These are phyloP conservation scores for Blastobotrys arbuscula DNA, from an alignment of 1,139 yeast species.

Conservation along the genomic window DNA sequence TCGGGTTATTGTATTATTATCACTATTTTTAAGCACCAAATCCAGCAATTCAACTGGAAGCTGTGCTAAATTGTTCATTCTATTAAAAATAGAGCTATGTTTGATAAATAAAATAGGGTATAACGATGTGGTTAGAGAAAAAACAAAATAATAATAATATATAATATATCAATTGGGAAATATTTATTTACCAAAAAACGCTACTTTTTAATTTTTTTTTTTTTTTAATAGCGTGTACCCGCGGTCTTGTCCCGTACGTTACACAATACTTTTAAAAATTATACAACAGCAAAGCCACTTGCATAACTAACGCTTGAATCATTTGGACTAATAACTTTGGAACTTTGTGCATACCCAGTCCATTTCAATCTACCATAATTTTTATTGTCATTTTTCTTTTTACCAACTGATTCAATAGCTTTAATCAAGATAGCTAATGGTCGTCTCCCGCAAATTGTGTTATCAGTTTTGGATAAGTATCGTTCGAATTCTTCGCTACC, in stretches of 20 bases:
- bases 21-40: neutral
- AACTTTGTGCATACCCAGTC: constrained; percentile 82
- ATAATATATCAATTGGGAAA: too few species aligned
- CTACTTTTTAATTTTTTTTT: too few species aligned
- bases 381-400: constrained; percentile 12
- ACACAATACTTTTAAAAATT: too few species aligned
- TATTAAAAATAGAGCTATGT: too few species aligned
- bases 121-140: too few species aligned
- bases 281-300: constrained; percentile 58
- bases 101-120: too few species aligned
- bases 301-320: constrained; percentile 92
- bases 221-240: too few species aligned
- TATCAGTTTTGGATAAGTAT: constrained; percentile 65
- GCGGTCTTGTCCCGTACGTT: too few species aligned
- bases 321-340: constrained; percentile 40
- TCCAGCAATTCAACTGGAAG: constrained; percentile 8
- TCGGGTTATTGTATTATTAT: neutral
- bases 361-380: constrained; percentile 47
- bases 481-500: constrained; percentile 59
- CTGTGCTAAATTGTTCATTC: neutral
- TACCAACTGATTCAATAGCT: constrained; percentile 34
- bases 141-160: too few species aligned
- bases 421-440: constrained; percentile 65
- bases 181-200: too few species aligned
- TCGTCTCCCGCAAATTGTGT: constrained; percentile 90